A percentile compares a stretch with the other conserved stretches of the same genome.
Conservation (phyloP, 129 eudicot species). For the Lactuca saligna region DNA sequence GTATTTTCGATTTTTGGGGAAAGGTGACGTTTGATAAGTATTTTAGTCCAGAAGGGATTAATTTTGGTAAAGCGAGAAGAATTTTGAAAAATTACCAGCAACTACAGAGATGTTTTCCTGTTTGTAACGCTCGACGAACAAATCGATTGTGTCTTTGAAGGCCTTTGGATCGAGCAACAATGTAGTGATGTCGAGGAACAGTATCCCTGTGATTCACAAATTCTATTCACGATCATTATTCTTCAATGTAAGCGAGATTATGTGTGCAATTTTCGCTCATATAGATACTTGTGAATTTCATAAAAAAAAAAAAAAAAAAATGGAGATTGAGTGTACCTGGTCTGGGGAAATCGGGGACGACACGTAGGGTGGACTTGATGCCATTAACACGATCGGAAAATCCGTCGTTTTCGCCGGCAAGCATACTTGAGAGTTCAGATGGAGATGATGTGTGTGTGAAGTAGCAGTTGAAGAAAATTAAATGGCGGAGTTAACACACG, state of each 20-base stretch:
- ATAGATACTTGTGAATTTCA: neutral
- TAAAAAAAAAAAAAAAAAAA: neutral
- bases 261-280: neutral
- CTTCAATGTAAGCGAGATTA: slow-evolving; percentile 2
- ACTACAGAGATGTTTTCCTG: slow-evolving; percentile 67
- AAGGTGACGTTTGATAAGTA: neutral
- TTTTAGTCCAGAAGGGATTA: neutral
- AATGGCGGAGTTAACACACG: slow-evolving; percentile 18
- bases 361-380: slow-evolving; percentile 61
- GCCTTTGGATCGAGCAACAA: slow-evolving; percentile 72
- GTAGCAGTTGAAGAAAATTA: slow-evolving; percentile 11
- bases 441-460: neutral
- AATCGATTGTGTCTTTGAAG: slow-evolving; percentile 74
- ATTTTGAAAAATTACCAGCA: slow-evolving; percentile 45
- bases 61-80: neutral
- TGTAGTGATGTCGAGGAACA: slow-evolving; percentile 81
- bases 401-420: slow-evolving; percentile 49
- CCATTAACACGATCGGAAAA: slow-evolving; percentile 34
- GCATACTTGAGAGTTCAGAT: slow-evolving; percentile 38
- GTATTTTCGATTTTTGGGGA: neutral
- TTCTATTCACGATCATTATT: slow-evolving; percentile 15
- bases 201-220: slow-evolving; percentile 48
- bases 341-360: slow-evolving; percentile 77
- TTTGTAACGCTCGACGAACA: slow-evolving; percentile 73
- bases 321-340: slow-evolving; percentile 43